Evolutionary conservation across 2,329 filamentous ascomycete species (phyloP).

Genomic region (Polychaeton citri): DNA sequence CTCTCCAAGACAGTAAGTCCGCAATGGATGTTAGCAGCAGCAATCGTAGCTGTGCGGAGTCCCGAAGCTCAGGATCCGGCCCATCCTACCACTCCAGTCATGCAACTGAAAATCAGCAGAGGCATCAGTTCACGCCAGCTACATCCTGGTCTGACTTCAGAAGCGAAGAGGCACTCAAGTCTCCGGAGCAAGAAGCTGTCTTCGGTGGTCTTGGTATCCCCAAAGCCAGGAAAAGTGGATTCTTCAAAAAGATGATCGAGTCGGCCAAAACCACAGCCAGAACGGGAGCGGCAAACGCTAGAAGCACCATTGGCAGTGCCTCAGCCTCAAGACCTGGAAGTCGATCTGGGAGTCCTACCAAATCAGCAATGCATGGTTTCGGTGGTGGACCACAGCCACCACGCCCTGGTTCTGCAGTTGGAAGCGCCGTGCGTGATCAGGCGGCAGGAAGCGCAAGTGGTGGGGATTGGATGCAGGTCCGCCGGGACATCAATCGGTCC

Average conservation of each 20-base stretch:
- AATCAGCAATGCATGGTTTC: conserved; percentile 30
- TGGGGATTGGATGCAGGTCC: conserved; percentile 93
- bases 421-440: conserved; percentile 50
- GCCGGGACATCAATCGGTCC: conserved; percentile 86
- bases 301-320: conserved; percentile 66
- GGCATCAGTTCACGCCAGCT: conserved; percentile 47
- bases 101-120: conserved; percentile 38
- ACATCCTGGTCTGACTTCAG: conserved; percentile 38
- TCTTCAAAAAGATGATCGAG: conserved; percentile 92
- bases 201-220: conserved; percentile 67
- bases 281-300: conserved; percentile 70
- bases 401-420: conserved; percentile 13
- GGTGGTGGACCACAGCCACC: conserved; percentile 34
- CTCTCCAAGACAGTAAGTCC: conserved; percentile 11
- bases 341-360: conserved; percentile 32
- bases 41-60: conserved; percentile 36
- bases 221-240: conserved; percentile 62
- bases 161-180: conserved; percentile 13
- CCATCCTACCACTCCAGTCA: conserved; percentile 75
- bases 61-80: conserved; percentile 40
- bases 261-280: conserved; percentile 69
- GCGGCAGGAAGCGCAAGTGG: conserved; percentile 40
- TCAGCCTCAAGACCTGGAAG: conserved; percentile 18
- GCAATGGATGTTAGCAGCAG: conserved; percentile 15
- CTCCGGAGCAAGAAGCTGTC: conserved; percentile 50